Evolutionary conservation across 1,284 basidiomycete genomes (phyloP).

Genomic region (Wolfiporia cocos): DNA sequence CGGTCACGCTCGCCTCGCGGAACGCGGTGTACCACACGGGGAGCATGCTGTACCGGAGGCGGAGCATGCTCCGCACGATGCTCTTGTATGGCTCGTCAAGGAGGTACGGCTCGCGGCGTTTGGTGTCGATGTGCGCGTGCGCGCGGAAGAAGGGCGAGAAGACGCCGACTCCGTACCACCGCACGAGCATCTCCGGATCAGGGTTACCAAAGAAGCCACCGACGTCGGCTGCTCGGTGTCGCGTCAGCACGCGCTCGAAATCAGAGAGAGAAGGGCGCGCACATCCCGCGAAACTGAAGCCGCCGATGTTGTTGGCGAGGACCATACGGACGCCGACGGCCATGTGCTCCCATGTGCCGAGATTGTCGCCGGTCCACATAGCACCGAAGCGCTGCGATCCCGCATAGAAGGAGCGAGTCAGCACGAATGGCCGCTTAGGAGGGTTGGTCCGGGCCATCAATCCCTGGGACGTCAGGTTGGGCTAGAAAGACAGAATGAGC

Average conservation of each 20-base stretch:
- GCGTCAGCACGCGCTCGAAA: not conserved
- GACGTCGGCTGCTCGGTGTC: conserved; percentile 69
- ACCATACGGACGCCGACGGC: conserved; percentile 93
- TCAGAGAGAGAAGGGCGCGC: conserved; percentile 23
- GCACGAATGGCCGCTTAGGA: conserved; percentile 85
- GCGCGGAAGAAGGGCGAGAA: conserved; percentile 98
- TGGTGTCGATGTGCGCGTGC: conserved; percentile 97
- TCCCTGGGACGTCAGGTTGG: conserved; percentile 84
- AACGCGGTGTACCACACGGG: conserved; percentile 98
- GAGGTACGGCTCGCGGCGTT: conserved; percentile 93
- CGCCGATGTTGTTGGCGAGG: conserved; percentile 86
- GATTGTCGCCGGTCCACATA: conserved; percentile 98
- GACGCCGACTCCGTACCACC: conserved; percentile 96
- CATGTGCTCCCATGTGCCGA: conserved; percentile 98
- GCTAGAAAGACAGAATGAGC: conserved; percentile 33
- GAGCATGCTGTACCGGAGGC: conserved; percentile 83
- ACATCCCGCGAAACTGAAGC: conserved; percentile 92
- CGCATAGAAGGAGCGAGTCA: conserved; percentile 92
- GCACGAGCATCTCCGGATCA: conserved; percentile 86
- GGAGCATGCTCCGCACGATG: conserved; percentile 75
- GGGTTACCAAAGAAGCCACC: conserved; percentile 99
- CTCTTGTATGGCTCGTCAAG: conserved; percentile 85
- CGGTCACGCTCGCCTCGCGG: conserved; percentile 76
- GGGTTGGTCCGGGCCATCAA: conserved; percentile 72
- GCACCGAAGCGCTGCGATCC: conserved; percentile 95